Evolutionary conservation across 345 rosid species (phyloP).

Genomic region (Syzygium oleosum): DNA sequence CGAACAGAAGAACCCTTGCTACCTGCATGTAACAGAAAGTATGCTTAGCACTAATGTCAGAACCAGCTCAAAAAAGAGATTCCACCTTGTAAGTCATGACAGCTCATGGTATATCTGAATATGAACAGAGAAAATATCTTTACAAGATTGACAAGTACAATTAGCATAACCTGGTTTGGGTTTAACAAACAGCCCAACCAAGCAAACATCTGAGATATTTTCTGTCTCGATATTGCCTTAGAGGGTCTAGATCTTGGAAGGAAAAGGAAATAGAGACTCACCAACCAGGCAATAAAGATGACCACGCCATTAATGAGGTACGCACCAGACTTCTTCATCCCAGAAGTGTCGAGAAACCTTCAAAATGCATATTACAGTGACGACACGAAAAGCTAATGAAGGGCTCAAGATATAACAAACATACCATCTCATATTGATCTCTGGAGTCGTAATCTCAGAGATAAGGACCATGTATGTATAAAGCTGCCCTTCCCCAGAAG

Average conservation of each 20-base stretch:
- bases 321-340: constrained; percentile 64
- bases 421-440: constrained; percentile 87
- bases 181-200: neutral
- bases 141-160: neutral
- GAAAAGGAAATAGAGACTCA: constrained; percentile 23
- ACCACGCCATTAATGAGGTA: constrained; percentile 73
- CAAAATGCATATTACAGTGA: neutral
- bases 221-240: neutral
- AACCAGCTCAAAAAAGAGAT: neutral
- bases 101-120: neutral
- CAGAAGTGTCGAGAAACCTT: constrained; percentile 51
- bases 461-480: constrained; percentile 80
- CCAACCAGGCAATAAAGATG: constrained; percentile 79
- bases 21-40: constrained; percentile 31
- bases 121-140: neutral
- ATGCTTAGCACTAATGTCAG: neutral
- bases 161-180: neutral
- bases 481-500: constrained; percentile 72
- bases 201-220: neutral
- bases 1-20: constrained; percentile 69
- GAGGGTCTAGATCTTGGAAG: neutral
- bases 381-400: neutral
- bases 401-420: neutral
- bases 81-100: neutral
- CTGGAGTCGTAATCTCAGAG: constrained; percentile 87